Conservation (phyloP, 768 basidiomycete genomes). For the Thelephora ganbajun region DNA sequence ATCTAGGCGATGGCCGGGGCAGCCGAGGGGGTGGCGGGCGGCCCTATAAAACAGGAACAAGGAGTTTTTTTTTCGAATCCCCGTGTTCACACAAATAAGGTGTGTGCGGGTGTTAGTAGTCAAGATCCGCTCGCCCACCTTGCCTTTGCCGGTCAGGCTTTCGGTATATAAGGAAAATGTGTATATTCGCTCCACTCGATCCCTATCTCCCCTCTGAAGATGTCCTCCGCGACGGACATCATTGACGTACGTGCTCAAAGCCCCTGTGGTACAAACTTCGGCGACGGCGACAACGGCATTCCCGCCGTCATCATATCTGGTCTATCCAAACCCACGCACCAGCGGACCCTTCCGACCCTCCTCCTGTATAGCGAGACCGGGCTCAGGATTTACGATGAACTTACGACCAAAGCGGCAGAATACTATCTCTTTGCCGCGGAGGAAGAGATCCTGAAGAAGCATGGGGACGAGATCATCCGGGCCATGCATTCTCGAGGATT, state of each 20-base stretch:
- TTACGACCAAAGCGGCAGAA: constrained; percentile 63
- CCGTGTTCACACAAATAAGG: too few species aligned
- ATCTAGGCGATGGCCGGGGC: too few species aligned
- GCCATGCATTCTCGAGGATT: constrained; percentile 41
- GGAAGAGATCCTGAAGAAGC: constrained; percentile 63
- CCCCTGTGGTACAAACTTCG: constrained; percentile 13
- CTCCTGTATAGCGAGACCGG: constrained; percentile 82
- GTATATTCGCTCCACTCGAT: neutral
- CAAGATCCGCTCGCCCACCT: too few species aligned
- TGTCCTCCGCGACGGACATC: constrained; percentile 21
- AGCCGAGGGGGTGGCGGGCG: too few species aligned
- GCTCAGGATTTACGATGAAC: constrained; percentile 72
- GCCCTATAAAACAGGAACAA: too few species aligned
- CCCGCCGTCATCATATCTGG: constrained; percentile 22
- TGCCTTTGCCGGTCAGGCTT: too few species aligned
- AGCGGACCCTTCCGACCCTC: constrained; percentile 64
- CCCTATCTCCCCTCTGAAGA: constrained; percentile 1
- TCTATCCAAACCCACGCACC: constrained; percentile 35
- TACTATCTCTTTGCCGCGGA: constrained; percentile 91
- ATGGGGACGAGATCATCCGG: constrained; percentile 62
- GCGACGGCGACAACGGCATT: constrained; percentile 29
- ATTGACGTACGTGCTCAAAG: constrained; percentile 32
- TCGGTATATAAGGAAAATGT: too few species aligned
- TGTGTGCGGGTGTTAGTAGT: too few species aligned
- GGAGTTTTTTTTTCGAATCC: too few species aligned